A percentile compares a stretch with the other conserved stretches of the same genome.
These are phyloP conservation scores for Erodium moschatum DNA, from an alignment of 441 rosid genomes.

Conservation along the genomic window DNA sequence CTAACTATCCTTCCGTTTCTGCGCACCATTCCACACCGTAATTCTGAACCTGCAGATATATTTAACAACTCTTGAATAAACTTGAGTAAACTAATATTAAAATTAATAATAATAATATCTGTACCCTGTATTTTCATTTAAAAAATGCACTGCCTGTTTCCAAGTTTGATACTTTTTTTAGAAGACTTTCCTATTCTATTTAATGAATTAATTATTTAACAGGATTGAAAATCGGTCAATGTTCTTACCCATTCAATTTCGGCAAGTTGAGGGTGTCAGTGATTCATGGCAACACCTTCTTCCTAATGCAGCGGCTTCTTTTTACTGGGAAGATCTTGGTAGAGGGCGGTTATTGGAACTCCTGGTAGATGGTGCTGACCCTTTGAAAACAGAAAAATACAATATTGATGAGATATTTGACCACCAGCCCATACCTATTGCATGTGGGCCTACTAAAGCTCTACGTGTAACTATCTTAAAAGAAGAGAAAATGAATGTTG, in stretches of 20 bases:
- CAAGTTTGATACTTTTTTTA: too few relatives aligned
- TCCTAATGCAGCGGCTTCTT: conserved; percentile 81
- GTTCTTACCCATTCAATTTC: conserved; percentile 74
- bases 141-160: too few relatives aligned
- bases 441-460: conserved; percentile 56
- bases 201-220: conserved; percentile 20
- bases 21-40: too few relatives aligned
- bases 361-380: conserved; percentile 66
- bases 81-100: too few relatives aligned
- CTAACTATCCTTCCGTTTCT: background rate
- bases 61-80: too few relatives aligned
- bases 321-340: conserved; percentile 96
- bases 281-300: conserved; percentile 89
- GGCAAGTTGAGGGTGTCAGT: conserved; percentile 66
- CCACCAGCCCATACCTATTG: conserved; percentile 53
- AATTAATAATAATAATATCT: too few relatives aligned
- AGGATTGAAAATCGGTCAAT: conserved; percentile 94
- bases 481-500: conserved; percentile 73
- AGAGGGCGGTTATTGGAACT: conserved; percentile 62
- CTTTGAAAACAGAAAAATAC: conserved; percentile 48
- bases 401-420: conserved; percentile 81
- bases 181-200: background rate
- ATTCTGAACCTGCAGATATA: too few relatives aligned
- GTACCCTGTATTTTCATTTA: too few relatives aligned
- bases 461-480: conserved; percentile 71